phyloP scores from a whole-genome alignment of 139 green algal genomes.

The Closterium sp. region DNA sequence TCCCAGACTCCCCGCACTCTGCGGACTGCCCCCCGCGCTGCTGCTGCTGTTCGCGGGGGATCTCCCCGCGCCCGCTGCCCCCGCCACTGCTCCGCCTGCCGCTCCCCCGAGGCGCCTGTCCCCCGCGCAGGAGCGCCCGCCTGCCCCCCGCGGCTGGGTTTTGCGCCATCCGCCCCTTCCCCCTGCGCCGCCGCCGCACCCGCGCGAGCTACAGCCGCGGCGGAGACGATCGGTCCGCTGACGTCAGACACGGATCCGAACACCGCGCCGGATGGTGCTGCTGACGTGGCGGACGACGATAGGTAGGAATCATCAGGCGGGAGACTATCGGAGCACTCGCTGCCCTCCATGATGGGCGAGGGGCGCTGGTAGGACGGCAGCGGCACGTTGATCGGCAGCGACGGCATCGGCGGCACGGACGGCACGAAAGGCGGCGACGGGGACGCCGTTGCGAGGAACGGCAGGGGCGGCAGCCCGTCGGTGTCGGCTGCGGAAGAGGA shows the following conservation, averaged over 20 bases:
- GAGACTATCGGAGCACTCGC: neutral
- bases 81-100: neutral
- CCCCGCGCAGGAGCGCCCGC: too few relatives aligned
- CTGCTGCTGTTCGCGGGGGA: neutral
- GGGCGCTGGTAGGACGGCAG: neutral
- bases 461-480: neutral
- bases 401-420: neutral
- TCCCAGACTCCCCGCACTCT: neutral
- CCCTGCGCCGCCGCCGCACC: neutral
- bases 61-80: neutral
- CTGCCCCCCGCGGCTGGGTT: neutral
- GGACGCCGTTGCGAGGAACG: neutral
- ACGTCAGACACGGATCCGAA: neutral
- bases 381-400: neutral
- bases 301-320: neutral
- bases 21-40: neutral
- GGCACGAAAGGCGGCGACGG: neutral
- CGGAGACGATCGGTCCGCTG: neutral
- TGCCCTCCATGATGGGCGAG: neutral
- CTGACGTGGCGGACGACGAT: neutral
- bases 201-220: neutral
- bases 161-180: neutral
- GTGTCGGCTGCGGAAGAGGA: neutral
- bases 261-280: neutral
- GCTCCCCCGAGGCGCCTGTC: neutral